Evolutionary conservation across 228 moss, liverwort and hornwort species (phyloP).

Genomic region (Sphagnum magellanicum): DNA sequence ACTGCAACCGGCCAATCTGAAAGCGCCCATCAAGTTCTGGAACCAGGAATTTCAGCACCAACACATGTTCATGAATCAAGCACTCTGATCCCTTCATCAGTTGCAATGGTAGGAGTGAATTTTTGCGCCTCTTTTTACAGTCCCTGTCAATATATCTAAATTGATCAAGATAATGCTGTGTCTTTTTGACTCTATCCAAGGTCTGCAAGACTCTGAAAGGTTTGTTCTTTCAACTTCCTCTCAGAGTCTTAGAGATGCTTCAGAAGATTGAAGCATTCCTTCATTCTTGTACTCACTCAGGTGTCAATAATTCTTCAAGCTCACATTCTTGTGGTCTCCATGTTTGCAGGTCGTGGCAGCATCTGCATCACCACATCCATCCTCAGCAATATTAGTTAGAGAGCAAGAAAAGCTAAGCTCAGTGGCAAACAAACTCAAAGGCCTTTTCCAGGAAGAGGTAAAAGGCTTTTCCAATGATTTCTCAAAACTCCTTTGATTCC

Average conservation of each 20-base stretch:
- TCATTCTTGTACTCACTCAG: not conserved
- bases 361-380: constrained; percentile 1
- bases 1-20: not conserved
- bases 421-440: constrained; percentile 34
- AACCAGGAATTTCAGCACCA: not conserved
- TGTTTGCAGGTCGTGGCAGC: constrained; percentile 23
- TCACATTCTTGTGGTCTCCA: not conserved
- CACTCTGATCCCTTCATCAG: not conserved
- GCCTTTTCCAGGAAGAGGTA: constrained; percentile 35
- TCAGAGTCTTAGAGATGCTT: not conserved
- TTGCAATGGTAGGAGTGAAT: not conserved
- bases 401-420: constrained; percentile 48
- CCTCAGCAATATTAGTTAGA: constrained; percentile 34
- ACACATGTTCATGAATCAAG: not conserved
- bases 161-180: too few relatives aligned
- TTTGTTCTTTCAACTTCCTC: not conserved
- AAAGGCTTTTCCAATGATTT: not conserved
- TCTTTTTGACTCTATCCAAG: not conserved
- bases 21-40: not conserved
- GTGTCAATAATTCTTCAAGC: not conserved
- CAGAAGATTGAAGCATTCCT: not conserved
- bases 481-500: not conserved
- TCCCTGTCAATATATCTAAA: too few relatives aligned
- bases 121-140: too few relatives aligned
- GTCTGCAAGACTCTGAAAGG: not conserved